Evolutionary conservation across 768 basidiomycete genomes (phyloP).

Genomic region (Amanita jacksonii): DNA sequence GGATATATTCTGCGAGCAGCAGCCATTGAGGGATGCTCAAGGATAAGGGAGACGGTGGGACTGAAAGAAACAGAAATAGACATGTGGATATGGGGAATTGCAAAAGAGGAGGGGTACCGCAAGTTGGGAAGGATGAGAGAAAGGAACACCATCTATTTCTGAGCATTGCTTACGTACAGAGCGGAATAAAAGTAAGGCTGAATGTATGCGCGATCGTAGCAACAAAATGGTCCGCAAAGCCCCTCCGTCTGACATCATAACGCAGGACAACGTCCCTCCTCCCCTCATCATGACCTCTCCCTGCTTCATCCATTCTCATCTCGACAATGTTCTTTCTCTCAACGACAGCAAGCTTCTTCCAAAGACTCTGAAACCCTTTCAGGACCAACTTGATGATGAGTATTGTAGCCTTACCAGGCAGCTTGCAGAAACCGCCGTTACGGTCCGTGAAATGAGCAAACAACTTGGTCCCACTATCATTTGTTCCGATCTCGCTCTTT

Average conservation of each 20-base stretch:
- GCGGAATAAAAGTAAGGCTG: no score
- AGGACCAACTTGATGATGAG: conserved; percentile 33
- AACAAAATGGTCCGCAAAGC: conserved; percentile 9
- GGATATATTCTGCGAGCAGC: conserved; percentile 71
- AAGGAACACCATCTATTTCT: conserved; percentile 64
- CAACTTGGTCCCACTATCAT: conserved; percentile 80
- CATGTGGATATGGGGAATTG: conserved; percentile 76
- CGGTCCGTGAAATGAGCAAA: conserved; percentile 98
- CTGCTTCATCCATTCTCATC: conserved; percentile 88
- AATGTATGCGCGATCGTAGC: no score
- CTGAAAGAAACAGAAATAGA: conserved; percentile 55
- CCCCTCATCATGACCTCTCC: conserved; percentile 46
- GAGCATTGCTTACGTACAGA: no score
- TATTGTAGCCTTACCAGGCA: conserved; percentile 81
- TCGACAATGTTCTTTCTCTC: conserved; percentile 73
- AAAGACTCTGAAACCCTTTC: conserved; percentile 32
- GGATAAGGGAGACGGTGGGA: conserved; percentile 30
- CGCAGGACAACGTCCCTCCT: conserved; percentile 12
- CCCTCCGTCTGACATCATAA: conserved; percentile 14
- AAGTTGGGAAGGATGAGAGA: conserved; percentile 57
- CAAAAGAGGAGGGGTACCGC: conserved; percentile 66
- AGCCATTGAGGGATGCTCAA: conserved; percentile 70
- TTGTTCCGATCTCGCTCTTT: conserved; percentile 4
- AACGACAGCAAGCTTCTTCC: conserved; percentile 64
- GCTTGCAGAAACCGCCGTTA: conserved; percentile 93